Evolutionary conservation across 805 yeast genomes (phyloP).

Genomic region (Zygosaccharomyces rouxii): DNA sequence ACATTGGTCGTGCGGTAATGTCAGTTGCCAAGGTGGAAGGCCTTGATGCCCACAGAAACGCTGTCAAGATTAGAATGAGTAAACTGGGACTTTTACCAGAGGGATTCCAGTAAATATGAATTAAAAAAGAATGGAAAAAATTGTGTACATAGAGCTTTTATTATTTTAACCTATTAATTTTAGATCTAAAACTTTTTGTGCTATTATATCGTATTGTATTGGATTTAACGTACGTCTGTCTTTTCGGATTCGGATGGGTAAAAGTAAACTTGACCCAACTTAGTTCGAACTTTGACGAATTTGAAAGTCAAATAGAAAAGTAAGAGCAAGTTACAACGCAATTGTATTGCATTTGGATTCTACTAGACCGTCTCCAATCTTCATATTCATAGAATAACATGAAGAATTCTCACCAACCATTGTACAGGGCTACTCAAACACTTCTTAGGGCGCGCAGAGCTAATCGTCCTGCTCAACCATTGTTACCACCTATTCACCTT

Average conservation of each 20-base stretch:
- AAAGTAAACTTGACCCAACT: neutral
- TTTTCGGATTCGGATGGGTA: neutral
- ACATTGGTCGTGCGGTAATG: slow-evolving; percentile 96
- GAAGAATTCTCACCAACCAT: neutral
- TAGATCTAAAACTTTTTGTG: neutral
- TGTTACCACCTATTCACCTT: slow-evolving; percentile 77
- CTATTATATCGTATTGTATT: neutral
- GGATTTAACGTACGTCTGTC: neutral
- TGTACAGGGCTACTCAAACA: slow-evolving; percentile 8
- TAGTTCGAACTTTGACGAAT: neutral
- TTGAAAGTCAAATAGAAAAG: neutral
- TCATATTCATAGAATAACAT: neutral
- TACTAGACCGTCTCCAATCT: no score
- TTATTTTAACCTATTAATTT: neutral
- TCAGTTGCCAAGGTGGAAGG: slow-evolving; percentile 95
- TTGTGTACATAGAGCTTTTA: neutral
- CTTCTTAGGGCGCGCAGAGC: slow-evolving; percentile 13
- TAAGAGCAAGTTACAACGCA: no score
- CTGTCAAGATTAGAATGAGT: slow-evolving; percentile 91
- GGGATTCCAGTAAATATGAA: slow-evolving; percentile 25
- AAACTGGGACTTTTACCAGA: slow-evolving; percentile 55
- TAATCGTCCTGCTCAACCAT: slow-evolving; percentile 36
- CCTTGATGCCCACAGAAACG: slow-evolving; percentile 93
- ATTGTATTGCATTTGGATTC: no score
- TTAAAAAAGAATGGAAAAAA: neutral